phyloP scores from a whole-genome alignment of 2,329 filamentous ascomycete genomes.

The Leptographium lundbergii region DNA sequence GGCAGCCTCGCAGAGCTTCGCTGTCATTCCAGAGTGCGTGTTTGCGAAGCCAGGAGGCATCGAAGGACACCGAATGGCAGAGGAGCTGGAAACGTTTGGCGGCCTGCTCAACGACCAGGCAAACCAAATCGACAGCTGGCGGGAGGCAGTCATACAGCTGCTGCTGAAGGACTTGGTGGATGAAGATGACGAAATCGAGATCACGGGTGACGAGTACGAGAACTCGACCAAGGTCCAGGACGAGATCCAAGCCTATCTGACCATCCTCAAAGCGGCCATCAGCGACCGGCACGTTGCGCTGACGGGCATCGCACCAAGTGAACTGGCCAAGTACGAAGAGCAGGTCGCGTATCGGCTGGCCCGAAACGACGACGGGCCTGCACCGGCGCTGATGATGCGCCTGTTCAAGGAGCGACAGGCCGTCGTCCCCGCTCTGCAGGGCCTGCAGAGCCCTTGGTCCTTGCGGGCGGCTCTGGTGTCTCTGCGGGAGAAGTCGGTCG shows the following conservation, averaged over 20 bases:
- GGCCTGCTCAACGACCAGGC: conserved; percentile 60
- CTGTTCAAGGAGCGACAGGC: conserved; percentile 34
- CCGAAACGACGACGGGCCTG: conserved; percentile 51
- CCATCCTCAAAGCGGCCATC: conserved; percentile 60
- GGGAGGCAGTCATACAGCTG: conserved; percentile 57
- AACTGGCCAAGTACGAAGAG: conserved; percentile 62
- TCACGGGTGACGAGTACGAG: conserved; percentile 82
- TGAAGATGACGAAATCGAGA: conserved; percentile 58
- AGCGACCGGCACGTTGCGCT: conserved; percentile 69
- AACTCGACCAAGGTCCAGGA: conserved; percentile 81
- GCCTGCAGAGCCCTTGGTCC: conserved; percentile 39
- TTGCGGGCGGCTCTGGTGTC: conserved; percentile 59
- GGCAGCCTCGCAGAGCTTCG: conserved; percentile 40
- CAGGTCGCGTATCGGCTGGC: conserved; percentile 49
- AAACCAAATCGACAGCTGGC: conserved; percentile 59
- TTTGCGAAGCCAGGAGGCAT: conserved; percentile 48
- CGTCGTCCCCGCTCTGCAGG: conserved; percentile 28
- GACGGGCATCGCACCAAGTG: conserved; percentile 58
- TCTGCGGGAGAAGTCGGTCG: conserved; percentile 47
- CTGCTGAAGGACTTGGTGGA: conserved; percentile 69
- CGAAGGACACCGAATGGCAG: conserved; percentile 54
- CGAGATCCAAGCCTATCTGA: conserved; percentile 75
- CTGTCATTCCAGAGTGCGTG: conserved; percentile 48
- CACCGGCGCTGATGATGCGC: conserved; percentile 48
- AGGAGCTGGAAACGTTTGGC: conserved; percentile 53